phyloP scores from a whole-genome alignment of 495 filamentous ascomycete genomes.

The Lindgomyces ingoldianus region DNA sequence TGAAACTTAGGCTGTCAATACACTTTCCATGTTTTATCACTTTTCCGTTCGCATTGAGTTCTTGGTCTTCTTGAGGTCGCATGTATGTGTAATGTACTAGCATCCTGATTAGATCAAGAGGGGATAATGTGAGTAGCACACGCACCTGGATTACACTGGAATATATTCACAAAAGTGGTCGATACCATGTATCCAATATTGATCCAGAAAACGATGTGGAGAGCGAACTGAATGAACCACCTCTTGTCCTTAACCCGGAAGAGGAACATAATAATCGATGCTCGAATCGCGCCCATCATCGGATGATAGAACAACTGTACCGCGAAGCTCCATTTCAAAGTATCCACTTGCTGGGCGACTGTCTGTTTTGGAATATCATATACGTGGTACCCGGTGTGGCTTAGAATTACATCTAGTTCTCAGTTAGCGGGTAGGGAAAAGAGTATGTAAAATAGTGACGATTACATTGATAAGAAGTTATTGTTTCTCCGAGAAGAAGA shows the following conservation, averaged over 20 bases:
- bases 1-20: conserved; percentile 49
- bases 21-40: conserved; percentile 47
- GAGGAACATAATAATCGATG: conserved; percentile 56
- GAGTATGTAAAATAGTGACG: background rate
- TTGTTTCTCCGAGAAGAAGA: conserved; percentile 23
- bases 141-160: conserved; percentile 54
- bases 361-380: conserved; percentile 26
- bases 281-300: conserved; percentile 61
- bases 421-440: background rate
- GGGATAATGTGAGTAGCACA: background rate
- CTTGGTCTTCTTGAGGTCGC: conserved; percentile 17
- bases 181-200: conserved; percentile 56
- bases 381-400: conserved; percentile 33
- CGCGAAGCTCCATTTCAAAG: conserved; percentile 47
- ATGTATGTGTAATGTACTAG: conserved; percentile 41
- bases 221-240: conserved; percentile 45
- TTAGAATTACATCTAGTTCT: conserved; percentile 14
- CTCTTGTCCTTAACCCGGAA: conserved; percentile 50
- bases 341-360: conserved; percentile 12
- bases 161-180: conserved; percentile 58
- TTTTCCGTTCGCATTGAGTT: conserved; percentile 44
- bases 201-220: conserved; percentile 50
- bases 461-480: conserved; percentile 26
- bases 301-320: conserved; percentile 67
- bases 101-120: background rate